Percentiles rank a stretch among this genome's conserved stretches.
phyloP scores from a whole-genome alignment of 768 basidiomycete species.

The Xerocomellus amylosporus region DNA sequence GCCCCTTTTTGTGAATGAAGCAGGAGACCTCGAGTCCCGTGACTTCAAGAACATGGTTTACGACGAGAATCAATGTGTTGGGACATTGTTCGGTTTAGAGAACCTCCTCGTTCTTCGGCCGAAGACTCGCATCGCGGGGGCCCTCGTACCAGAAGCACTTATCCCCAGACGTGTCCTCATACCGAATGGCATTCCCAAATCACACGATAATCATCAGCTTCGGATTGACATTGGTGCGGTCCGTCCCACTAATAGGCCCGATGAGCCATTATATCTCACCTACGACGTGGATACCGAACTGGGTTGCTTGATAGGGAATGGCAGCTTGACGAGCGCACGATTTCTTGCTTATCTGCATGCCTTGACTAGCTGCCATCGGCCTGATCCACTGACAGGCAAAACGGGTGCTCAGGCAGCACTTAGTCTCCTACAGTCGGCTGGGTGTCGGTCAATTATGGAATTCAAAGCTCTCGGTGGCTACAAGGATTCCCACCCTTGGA shows the following conservation, averaged over 20 bases:
- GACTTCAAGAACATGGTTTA: constrained; percentile 40
- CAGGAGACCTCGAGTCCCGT: constrained; percentile 33
- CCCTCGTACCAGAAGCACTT: not conserved
- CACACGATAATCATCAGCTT: not conserved
- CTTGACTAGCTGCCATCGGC: not conserved
- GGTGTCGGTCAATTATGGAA: constrained; percentile 37
- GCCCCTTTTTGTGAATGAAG: constrained; percentile 34
- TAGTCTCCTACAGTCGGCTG: not conserved
- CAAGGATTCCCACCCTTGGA: no score
- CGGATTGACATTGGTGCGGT: not conserved
- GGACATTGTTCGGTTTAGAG: constrained; percentile 41
- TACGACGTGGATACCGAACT: not conserved
- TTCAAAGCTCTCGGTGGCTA: constrained; percentile 6
- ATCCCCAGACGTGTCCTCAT: not conserved
- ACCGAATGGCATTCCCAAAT: not conserved
- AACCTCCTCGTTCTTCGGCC: constrained; percentile 29
- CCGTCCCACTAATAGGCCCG: not conserved
- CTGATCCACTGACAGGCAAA: no score
- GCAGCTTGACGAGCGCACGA: not conserved
- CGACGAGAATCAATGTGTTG: constrained; percentile 36
- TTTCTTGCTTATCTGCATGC: not conserved
- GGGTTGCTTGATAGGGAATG: not conserved
- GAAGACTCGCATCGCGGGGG: not conserved
- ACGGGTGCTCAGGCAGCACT: no score
- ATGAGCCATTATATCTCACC: not conserved